Percentiles rank a stretch among this genome's conserved stretches.
Evolutionary conservation across 768 basidiomycete species (phyloP).

Genomic region (Paxillus rubicundulus): DNA sequence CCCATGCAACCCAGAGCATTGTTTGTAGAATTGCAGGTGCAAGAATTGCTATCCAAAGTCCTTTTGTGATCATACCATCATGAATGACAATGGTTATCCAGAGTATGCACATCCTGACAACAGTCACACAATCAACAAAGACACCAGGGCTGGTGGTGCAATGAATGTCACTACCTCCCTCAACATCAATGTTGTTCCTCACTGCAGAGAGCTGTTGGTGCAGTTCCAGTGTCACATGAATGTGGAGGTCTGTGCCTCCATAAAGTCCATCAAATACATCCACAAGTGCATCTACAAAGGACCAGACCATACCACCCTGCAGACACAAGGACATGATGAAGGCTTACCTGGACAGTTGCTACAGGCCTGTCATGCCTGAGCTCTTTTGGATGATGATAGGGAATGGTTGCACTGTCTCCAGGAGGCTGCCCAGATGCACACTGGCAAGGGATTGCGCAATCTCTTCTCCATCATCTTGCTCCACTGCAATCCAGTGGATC

Average conservation of each 20-base stretch:
- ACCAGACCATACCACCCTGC: conserved; percentile 5
- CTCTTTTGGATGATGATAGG: no score
- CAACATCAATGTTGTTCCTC: conserved; percentile 45
- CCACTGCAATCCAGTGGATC: no score
- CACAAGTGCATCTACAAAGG: conserved; percentile 43
- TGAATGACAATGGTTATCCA: conserved; percentile 43
- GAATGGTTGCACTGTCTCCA: no score
- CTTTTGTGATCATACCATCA: conserved; percentile 32
- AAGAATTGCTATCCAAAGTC: conserved; percentile 44
- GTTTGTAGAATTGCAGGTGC: conserved; percentile 32
- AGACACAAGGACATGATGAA: no score
- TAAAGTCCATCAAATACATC: conserved; percentile 15
- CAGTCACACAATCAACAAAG: conserved; percentile 27
- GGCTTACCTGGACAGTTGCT: no score
- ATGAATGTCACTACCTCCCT: conserved; percentile 13
- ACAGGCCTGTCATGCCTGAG: no score
- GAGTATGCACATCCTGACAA: conserved; percentile 35
- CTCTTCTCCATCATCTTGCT: no score
- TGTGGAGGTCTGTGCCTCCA: conserved; percentile 39
- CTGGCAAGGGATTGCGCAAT: no score
- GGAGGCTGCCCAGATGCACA: no score
- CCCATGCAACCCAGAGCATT: no score
- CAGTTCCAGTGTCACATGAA: conserved; percentile 50
- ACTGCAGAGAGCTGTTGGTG: conserved; percentile 34
- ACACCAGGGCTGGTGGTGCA: background rate